Percentiles rank a stretch among this genome's conserved stretches.
Conservation (phyloP, 176 grass and related monocot genomes). For the Cocos nucifera region DNA sequence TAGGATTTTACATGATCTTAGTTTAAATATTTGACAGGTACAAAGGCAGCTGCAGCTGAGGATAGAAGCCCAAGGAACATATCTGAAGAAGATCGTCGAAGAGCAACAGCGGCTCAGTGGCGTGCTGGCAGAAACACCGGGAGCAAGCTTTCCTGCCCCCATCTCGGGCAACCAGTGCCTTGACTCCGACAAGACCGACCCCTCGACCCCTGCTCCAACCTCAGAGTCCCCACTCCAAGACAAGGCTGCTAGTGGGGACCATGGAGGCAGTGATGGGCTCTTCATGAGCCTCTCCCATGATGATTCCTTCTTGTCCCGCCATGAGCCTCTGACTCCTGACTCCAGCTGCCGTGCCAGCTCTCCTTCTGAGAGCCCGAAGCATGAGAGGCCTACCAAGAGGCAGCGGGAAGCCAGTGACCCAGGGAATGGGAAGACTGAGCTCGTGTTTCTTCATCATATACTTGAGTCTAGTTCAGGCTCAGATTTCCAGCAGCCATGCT, state of each 20-base stretch:
- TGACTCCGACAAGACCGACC: constrained; percentile 70
- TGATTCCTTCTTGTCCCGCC: constrained; percentile 23
- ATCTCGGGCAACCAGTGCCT: constrained; percentile 33
- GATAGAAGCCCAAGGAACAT: constrained; percentile 97
- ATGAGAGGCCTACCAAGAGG: constrained; percentile 44
- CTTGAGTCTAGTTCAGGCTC: constrained; percentile 68
- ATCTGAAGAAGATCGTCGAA: constrained; percentile 97
- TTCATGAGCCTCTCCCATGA: constrained; percentile 45
- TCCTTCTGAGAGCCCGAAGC: constrained; percentile 39
- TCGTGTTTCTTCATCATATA: constrained; percentile 44
- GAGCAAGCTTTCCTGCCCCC: constrained; percentile 14
- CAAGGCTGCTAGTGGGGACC: constrained; percentile 27
- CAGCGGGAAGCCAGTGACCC: constrained; percentile 15
- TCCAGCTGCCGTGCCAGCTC: constrained; percentile 53
- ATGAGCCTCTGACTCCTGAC: constrained; percentile 70
- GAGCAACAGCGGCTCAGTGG: constrained; percentile 65
- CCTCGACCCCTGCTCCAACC: constrained; percentile 56
- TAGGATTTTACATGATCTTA: neutral
- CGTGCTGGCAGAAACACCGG: constrained; percentile 36
- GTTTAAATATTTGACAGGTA: constrained; percentile 34
- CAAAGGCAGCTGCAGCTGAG: constrained; percentile 94
- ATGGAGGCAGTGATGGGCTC: constrained; percentile 19
- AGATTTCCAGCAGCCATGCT: constrained; percentile 40
- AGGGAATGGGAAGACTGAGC: constrained; percentile 28
- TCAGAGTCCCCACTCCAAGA: constrained; percentile 54